Evolutionary conservation across 108 stramenopile genomes (phyloP), one percentile per base, ranked within the genome.

Genomic region (Conticribra guillardii): DNA sequence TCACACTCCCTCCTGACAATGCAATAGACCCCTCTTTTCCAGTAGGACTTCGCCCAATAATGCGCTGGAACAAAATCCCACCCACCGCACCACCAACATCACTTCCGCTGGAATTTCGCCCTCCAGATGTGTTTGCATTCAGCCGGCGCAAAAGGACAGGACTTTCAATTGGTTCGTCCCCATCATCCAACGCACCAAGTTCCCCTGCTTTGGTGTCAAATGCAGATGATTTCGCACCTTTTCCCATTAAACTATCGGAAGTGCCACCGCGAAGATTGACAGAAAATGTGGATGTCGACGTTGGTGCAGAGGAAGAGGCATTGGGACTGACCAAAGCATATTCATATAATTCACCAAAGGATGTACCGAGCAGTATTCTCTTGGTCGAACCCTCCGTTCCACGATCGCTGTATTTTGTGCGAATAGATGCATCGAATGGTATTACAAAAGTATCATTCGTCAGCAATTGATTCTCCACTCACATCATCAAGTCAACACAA

Each of bases 301-400:
- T 71, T 44, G 56, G 80, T 57, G 65, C 27, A 41, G 51, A 65
- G 27, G 52, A 27, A 23, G 46, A 56, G 4, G 64, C 64, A 59
- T 73, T 82, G 3, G 86, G 84, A 49, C 86, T 80, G 0, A 81
- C 63, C 17, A 92, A 67, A 21, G 85, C 62, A 65, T 91, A 91
- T 64, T 94, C 89, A 32, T 94, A 94, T 26, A 94, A 76, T 73
- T 91, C 89, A n/a, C 89, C 92, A 28, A 62, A 45, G 34, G 76
- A 83, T 46, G 89, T 94, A 58, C 89, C 92, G 60, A 94, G 56
- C 23, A 94, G 60, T 41, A 94, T 88, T 44, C 76, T 80, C 22
- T 87, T 86, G 26, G 83, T 87, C 7, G 89, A 87, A 16, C 92
- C 89, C 65, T 94, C 92, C 9, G 92, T 94, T 32, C 92, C 92